Base-by-base conservation (phyloP, 2,329 filamentous ascomycete genomes). In the Fusarium sp. region DNA sequence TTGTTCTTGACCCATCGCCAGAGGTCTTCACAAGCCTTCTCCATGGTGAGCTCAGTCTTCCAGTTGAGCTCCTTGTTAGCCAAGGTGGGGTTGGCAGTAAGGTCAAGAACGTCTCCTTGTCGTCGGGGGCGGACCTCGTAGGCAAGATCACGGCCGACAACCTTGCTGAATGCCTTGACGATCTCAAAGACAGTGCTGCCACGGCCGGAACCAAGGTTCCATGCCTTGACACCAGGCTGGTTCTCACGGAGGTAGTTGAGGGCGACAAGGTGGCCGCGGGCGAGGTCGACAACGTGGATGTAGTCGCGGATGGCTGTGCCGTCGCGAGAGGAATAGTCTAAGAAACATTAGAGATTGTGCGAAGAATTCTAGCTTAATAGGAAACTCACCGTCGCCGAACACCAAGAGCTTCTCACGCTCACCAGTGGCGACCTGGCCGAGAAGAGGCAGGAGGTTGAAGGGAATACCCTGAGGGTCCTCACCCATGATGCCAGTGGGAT, bases 1-100 rank as follows among this genome's bases (percentile, higher is more conserved):
- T 98, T 98, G 82, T 97, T 98, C 82, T 91, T 86, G 17, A 96
- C 97, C 96, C 96, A 99, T 76, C 89, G 90, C 96, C 96, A 99
- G 70, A 99, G 85, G 80, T 99, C 94, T 72, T 90, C 88, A 79
- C 96, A 99, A 25, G 95, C 94, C 79, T 97, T 89, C 82, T 98
- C 95, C 78, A 99, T 88, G 20, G 92, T 94, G 60, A 91, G 85
- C 82, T 96, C 88, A 2, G 96, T 94, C 85, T 94, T 94, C 96
- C 96, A 99, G 67, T 89, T 84, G 54, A 99, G 86, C 83, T 99
- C 96, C 78, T 88, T 83, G 81, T 97, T 97, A 52, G 96, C 96
- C 37, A 93, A 88, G 5, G 87, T 86, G 14, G 96, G 92, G 81
- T 97, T 96, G 70, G 96, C 94, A 22, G 96, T 99, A 46, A 99